These are phyloP conservation scores for Cercospora berteroae DNA, from an alignment of 2,329 filamentous ascomycete species.

Conservation along the genomic window DNA sequence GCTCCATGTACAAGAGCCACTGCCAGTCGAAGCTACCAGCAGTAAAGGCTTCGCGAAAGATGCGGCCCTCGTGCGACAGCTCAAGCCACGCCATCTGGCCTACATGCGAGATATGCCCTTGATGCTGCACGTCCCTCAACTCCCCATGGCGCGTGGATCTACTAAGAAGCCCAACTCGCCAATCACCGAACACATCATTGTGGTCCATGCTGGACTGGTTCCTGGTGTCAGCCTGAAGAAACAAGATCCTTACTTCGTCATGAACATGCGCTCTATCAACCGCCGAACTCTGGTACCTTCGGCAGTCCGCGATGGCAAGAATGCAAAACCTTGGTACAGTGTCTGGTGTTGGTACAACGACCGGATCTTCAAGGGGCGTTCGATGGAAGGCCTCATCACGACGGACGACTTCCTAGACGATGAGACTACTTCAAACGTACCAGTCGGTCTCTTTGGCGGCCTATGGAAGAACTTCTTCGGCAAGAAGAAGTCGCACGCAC, in stretches of 20 bases:
- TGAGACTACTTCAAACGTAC: background rate
- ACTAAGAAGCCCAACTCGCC: constrained; percentile 53
- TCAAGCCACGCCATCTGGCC: constrained; percentile 34
- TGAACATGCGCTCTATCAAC: constrained; percentile 87
- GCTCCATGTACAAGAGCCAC: constrained; percentile 3
- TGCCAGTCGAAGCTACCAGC: constrained; percentile 13
- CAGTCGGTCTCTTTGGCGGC: constrained; percentile 9
- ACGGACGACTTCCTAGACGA: constrained; percentile 9
- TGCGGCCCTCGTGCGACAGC: constrained; percentile 28
- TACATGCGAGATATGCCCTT: constrained; percentile 39
- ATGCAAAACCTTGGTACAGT: constrained; percentile 32
- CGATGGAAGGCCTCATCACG: constrained; percentile 22
- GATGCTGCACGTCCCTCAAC: constrained; percentile 38
- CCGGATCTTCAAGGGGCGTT: constrained; percentile 28
- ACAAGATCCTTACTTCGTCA: constrained; percentile 76
- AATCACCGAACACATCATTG: constrained; percentile 58
- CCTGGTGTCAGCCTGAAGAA: constrained; percentile 67
- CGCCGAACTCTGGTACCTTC: constrained; percentile 60
- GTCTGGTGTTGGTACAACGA: constrained; percentile 39
- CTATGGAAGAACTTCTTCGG: constrained; percentile 28
- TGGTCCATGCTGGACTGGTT: constrained; percentile 83
- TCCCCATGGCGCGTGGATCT: constrained; percentile 29
- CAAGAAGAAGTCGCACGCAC: constrained; percentile 43
- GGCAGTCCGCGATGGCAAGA: constrained; percentile 34
- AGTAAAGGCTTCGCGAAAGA: constrained; percentile 33